A percentile compares a stretch with the other conserved stretches of the same genome.
Conservation (phyloP, 495 filamentous ascomycete species). For the Chaetomidium leptoderma region DNA sequence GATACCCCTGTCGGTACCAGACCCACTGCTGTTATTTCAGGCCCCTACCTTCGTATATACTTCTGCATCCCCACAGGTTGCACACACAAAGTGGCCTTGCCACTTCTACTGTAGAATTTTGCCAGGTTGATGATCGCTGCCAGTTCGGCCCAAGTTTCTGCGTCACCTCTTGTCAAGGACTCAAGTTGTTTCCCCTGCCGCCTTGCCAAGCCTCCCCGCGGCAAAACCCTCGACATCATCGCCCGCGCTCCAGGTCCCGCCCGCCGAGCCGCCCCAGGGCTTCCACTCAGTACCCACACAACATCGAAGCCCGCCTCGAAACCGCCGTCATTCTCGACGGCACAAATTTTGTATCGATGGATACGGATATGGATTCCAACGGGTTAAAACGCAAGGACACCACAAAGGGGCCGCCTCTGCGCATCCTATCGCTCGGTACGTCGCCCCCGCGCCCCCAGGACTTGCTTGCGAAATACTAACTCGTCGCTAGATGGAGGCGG, state of each 20-base stretch:
- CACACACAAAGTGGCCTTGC: constrained; percentile 15
- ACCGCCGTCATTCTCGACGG: background rate
- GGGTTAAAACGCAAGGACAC: constrained; percentile 72
- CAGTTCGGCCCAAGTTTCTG: constrained; percentile 24
- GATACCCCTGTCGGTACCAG: too few relatives aligned
- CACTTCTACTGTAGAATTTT: background rate
- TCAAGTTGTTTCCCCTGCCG: constrained; percentile 5
- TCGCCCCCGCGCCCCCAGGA: constrained; percentile 6
- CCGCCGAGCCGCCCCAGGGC: constrained; percentile 10
- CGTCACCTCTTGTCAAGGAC: constrained; percentile 22
- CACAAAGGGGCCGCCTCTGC: constrained; percentile 86
- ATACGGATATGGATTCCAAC: constrained; percentile 26
- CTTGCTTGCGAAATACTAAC: background rate
- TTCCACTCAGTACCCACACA: constrained; percentile 1
- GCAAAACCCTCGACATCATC: constrained; percentile 16
- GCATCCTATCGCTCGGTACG: constrained; percentile 86
- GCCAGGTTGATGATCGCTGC: constrained; percentile 31
- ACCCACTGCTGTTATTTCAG: too few relatives aligned
- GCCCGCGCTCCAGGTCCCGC: too few relatives aligned
- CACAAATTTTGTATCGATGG: background rate
- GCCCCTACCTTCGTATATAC: too few relatives aligned
- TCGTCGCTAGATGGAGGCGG: constrained; percentile 76
- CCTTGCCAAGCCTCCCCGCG: constrained; percentile 18
- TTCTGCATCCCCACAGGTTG: background rate
- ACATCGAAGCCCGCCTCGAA: background rate